Evolutionary conservation across 345 rosid genomes (phyloP), one percentile per base, ranked within the genome.

Genomic region (Angophora floribunda): DNA sequence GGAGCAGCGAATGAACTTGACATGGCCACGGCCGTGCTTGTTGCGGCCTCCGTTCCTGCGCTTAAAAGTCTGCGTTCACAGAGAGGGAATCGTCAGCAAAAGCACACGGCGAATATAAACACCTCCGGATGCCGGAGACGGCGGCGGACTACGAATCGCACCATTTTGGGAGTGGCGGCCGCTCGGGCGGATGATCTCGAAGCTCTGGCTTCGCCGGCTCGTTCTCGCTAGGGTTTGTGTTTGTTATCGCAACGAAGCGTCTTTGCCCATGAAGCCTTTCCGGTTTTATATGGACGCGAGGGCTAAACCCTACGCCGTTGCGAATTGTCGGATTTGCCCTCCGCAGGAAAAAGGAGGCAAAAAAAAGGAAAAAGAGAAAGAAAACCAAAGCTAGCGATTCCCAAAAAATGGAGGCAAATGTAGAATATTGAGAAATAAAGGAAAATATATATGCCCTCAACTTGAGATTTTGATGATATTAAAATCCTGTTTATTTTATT

Each of bases 11-110:
- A 97, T 94, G 88, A 95, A 94, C 85, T 97, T 97, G 89, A 95
- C 97, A 51, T 97, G 99, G 24, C 98, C 99, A 24, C 98, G 97
- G 89, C 98, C 97, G 88, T 97, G 98, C 97, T 97, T 97, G 96
- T 96, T 96, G 86, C 99, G 95, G 30, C 98, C 99, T 85, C 97
- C 97, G n/a, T 96, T 97, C 92, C 98, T 93, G 24, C 98, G 95
- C 95, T 97, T 97, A 95, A 96, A 96, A 13, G 98, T 95, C 99
- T 97, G 89, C 53, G 59, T 32, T 28, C 41, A 87, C 11, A 61
- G 32, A 80, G 21, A 32, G 85, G 3, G 50, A 70, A 85, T 9
- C 51, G 55, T 36, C n/a, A 36, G 87, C 78, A 32, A 26, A 32
- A 47, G 16, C 63, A 51, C 61, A 50, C 22, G 36, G 65, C 32